Percentiles rank a stretch among this genome's conserved stretches.
Conservation (phyloP, 352 stramenopile genomes). For the Phytophthora pseudosyringae region DNA sequence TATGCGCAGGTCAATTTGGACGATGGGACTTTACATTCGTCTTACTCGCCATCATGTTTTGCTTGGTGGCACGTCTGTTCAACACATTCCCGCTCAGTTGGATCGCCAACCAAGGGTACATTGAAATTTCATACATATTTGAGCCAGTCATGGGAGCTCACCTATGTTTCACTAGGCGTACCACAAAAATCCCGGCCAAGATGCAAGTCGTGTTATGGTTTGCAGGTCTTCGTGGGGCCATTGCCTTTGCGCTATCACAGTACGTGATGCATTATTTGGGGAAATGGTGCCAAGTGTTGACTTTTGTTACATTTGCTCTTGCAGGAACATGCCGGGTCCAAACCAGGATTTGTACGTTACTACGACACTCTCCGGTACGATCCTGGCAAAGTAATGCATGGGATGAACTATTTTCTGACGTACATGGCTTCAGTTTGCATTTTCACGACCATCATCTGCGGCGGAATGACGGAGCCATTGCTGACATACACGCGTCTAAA, state of each 20-base stretch:
- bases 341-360: slow-evolving; percentile 91
- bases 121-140: neutral
- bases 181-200: slow-evolving; percentile 74
- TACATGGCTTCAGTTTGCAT: slow-evolving; percentile 82
- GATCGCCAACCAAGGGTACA: slow-evolving; percentile 62
- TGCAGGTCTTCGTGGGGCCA: slow-evolving; percentile 88
- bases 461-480: slow-evolving; percentile 90
- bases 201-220: slow-evolving; percentile 96
- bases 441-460: slow-evolving; percentile 97
- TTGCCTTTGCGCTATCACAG: slow-evolving; percentile 87
- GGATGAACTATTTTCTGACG: slow-evolving; percentile 1
- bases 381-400: neutral
- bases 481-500: slow-evolving; percentile 84
- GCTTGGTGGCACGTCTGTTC: slow-evolving; percentile 86
- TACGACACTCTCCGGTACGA: slow-evolving; percentile 64
- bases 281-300: neutral
- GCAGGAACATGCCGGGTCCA: slow-evolving; percentile 93
- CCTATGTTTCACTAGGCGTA: slow-evolving; percentile 36
- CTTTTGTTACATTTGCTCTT: neutral
- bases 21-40: slow-evolving; percentile 89
- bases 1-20: slow-evolving; percentile 69
- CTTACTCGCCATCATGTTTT: slow-evolving; percentile 88
- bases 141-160: neutral
- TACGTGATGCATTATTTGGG: slow-evolving; percentile 30
- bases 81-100: slow-evolving; percentile 95